Base-by-base conservation (phyloP, 208 protist species). In the Leishmania major region DNA sequence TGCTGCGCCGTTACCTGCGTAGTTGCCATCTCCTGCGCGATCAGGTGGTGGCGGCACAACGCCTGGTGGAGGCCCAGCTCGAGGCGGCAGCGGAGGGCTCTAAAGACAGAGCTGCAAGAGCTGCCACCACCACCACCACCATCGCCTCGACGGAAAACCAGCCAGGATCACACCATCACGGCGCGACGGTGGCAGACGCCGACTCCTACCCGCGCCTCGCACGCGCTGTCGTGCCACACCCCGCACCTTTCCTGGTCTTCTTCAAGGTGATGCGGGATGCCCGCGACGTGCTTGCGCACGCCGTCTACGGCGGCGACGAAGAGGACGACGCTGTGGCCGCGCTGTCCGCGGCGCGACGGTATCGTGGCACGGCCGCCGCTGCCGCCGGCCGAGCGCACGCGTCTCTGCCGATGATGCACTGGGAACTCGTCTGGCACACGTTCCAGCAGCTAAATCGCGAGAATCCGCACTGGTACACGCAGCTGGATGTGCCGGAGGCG, bases 381-480 rank as follows among this genome's bases (percentile, higher is more conserved):
- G 55, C n/a, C 11, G 72, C 43, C 28, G 82, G 49, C 28, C 79
- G 60, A 64, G 66, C 49, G 47, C 66, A 57, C 71, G 77, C 67
- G 59, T 78, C 85, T 17, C 82, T 95, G 43, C 94, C 92, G 28
- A 91, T 97, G 92, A 81, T 96, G 66, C 94, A 97, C 80, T 97
- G 94, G 93, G 87, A 91, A 75, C 69, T 96, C n/a, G 89, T 89
- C 10, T 97, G 93, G 93, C 79, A 81, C 53, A 83, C 83, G 71
- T 96, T 97, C 72, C 93, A 96, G 74, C 85, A 81, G 49, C 86
- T 97, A 3, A 97, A 97, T 77, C 84, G 90, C 73, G 85, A 93
- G 47, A 94, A 93, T 78, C 87, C 88, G 28, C 57, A 11, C 37
- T 97, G 94, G 94, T 86, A 88, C 77, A 82, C 83, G 22, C 77